Evolutionary conservation across 2,329 filamentous ascomycete species (phyloP), one percentile per base, ranked within the genome.

Genomic region (Alternaria postmessia): DNA sequence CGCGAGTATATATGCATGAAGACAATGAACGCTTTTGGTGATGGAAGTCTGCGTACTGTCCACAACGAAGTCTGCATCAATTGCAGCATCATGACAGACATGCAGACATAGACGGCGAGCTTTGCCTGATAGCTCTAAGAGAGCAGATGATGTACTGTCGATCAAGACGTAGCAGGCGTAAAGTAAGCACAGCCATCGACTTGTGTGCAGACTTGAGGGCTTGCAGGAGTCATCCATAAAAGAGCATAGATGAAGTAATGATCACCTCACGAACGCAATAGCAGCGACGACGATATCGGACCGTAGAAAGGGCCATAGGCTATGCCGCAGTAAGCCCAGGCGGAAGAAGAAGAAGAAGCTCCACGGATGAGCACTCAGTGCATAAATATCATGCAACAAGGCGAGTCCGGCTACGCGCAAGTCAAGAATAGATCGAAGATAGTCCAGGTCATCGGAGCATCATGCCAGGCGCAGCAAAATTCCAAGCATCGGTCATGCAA

Each of bases 401-500:
- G 55, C 49, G 54, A 57, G 51, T 14, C 59, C 53, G 68, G 56
- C 55, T 59, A 63, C 59, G 58, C 64, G 65, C 59, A 65, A 56
- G 57, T 67, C 62, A 73, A 63, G 55, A 56, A 66, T 48, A 59
- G 38, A 62, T 69, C 65, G 67, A 64, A 64, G 62, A 59, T 62
- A 62, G 61, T 62, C 60, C 59, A 55, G 57, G 47, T 48, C 49
- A 61, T 51, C 57, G 63, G 54, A 55, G 51, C 53, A 60, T 71
- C 72, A 74, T 71, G 69, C 68, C 64, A 73, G 63, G 63, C 52
- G 63, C 62, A 68, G 65, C 63, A 68, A 53, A 63, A 44, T 57
- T 69, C 66, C 67, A 68, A 66, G 59, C 62, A 74, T 73, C 62
- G 70, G 62, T 74, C 76, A 77, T 75, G 75, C 75, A 77, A 71